Conservation (phyloP, 1,139 yeast genomes). For the Scheffersomyces titani region DNA sequence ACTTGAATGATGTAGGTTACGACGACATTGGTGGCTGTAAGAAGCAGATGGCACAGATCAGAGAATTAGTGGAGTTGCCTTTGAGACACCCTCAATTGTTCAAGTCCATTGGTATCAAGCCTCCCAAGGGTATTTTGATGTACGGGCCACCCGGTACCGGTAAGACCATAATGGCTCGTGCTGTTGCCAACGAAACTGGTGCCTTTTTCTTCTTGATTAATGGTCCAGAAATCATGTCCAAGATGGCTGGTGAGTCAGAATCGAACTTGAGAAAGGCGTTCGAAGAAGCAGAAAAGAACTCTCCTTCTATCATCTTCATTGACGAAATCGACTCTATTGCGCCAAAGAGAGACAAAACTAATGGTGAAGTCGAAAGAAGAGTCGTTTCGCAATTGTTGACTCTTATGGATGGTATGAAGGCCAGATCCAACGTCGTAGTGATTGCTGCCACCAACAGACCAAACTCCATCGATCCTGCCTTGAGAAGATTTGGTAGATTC, state of each 20-base stretch:
- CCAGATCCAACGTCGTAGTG: slow-evolving; percentile 94
- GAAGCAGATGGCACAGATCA: slow-evolving; percentile 97
- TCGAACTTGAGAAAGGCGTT: slow-evolving; percentile 96
- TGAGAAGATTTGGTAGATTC: slow-evolving; percentile 97
- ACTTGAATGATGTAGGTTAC: slow-evolving; percentile 94
- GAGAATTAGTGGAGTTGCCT: slow-evolving; percentile 96
- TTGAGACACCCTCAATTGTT: slow-evolving; percentile 96
- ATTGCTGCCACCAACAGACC: slow-evolving; percentile 92
- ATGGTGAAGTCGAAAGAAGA: slow-evolving; percentile 97
- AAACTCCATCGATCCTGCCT: slow-evolving; percentile 96
- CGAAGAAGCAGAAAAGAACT: slow-evolving; percentile 98
- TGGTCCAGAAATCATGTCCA: slow-evolving; percentile 99
- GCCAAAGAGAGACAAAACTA: slow-evolving; percentile 99
- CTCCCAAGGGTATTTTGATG: slow-evolving; percentile 96
- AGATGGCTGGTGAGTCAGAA: slow-evolving; percentile 99
- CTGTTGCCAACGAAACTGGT: slow-evolving; percentile 98
- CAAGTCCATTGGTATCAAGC: slow-evolving; percentile 96
- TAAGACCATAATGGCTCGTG: slow-evolving; percentile 99
- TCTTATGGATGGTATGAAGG: slow-evolving; percentile 99
- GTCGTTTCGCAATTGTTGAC: slow-evolving; percentile 97
- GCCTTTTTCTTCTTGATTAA: slow-evolving; percentile 97
- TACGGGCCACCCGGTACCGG: slow-evolving; percentile 99
- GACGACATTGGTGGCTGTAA: slow-evolving; percentile 99
- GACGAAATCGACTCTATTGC: slow-evolving; percentile 99
- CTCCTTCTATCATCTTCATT: slow-evolving; percentile 95